phyloP scores from a whole-genome alignment of 169 alveolate species.

The Plasmodium berghei region DNA sequence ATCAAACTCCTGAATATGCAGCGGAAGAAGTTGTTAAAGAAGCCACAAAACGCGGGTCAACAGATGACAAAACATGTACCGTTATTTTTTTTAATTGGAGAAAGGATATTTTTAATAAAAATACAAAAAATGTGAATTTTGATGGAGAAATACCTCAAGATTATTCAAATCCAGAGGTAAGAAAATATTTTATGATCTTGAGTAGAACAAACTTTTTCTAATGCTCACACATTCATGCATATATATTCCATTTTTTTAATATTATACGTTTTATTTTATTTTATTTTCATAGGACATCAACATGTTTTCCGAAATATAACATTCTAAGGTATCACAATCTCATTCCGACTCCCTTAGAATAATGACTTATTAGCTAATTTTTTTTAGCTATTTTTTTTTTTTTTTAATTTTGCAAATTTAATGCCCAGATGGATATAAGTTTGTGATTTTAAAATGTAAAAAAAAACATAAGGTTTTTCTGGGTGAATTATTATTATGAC shows the following conservation, averaged over 20 bases:
- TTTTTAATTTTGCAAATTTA: too few species aligned
- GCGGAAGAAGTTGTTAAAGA: conserved; percentile 83
- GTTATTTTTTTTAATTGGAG: conserved; percentile 85
- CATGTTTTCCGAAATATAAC: conserved; percentile 46
- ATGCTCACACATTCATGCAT: neutral
- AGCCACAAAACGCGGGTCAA: conserved; percentile 80
- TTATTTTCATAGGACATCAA: conserved; percentile 41
- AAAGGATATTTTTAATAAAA: conserved; percentile 77
- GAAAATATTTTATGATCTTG: neutral
- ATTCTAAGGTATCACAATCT: neutral
- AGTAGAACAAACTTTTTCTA: too few species aligned
- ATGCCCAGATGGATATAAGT: too few species aligned
- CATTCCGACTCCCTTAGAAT: neutral
- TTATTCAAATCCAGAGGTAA: conserved; percentile 46
- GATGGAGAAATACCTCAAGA: conserved; percentile 8
- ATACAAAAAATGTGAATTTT: conserved; percentile 14
- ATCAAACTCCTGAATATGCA: conserved; percentile 70
- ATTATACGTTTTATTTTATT: neutral
- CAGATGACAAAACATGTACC: conserved; percentile 86
- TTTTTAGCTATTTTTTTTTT: too few species aligned
- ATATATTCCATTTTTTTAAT: neutral
- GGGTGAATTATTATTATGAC: too few species aligned
- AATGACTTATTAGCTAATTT: neutral
- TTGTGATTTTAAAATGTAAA: too few species aligned
- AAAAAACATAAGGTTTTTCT: too few species aligned